phyloP scores from a whole-genome alignment of 768 basidiomycete genomes.

The Leccinum boreale region DNA sequence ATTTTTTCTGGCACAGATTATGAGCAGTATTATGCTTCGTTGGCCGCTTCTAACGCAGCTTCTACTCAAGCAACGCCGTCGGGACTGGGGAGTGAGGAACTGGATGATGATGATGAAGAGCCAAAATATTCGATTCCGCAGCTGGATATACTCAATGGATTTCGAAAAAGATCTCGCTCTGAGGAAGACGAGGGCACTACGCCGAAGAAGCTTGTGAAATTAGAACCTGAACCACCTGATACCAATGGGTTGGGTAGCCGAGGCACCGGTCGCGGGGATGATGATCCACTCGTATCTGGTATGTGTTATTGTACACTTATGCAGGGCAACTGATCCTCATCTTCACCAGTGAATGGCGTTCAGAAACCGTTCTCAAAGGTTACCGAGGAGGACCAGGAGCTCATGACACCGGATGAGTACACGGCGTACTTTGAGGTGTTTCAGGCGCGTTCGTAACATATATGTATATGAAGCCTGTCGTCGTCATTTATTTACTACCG shows the following conservation, averaged over 20 bases:
- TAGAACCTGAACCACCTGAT: conserved; percentile 32
- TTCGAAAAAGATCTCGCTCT: conserved; percentile 72
- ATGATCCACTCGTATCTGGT: conserved; percentile 73
- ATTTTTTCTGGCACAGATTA: conserved; percentile 47
- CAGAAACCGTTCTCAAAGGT: conserved; percentile 74
- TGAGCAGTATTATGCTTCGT: conserved; percentile 78
- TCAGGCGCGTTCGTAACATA: conserved; percentile 39
- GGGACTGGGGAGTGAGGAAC: conserved; percentile 49
- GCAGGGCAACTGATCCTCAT: neutral
- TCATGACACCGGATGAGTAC: conserved; percentile 94
- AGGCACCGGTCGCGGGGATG: conserved; percentile 16
- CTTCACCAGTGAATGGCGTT: conserved; percentile 63
- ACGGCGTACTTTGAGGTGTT: conserved; percentile 73
- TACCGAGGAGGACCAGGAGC: conserved; percentile 88
- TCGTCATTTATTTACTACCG: conserved; percentile 4
- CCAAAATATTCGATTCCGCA: conserved; percentile 64
- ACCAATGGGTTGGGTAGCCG: conserved; percentile 11
- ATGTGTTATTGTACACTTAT: conserved; percentile 18
- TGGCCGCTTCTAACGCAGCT: conserved; percentile 60
- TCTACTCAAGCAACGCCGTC: conserved; percentile 64
- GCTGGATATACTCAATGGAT: conserved; percentile 66
- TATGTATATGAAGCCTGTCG: neutral
- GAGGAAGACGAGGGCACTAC: conserved; percentile 49
- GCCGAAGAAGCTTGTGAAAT: conserved; percentile 40
- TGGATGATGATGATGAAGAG: conserved; percentile 73